Conservation (phyloP, 768 basidiomycete genomes). For the Lactifluus volemus region DNA sequence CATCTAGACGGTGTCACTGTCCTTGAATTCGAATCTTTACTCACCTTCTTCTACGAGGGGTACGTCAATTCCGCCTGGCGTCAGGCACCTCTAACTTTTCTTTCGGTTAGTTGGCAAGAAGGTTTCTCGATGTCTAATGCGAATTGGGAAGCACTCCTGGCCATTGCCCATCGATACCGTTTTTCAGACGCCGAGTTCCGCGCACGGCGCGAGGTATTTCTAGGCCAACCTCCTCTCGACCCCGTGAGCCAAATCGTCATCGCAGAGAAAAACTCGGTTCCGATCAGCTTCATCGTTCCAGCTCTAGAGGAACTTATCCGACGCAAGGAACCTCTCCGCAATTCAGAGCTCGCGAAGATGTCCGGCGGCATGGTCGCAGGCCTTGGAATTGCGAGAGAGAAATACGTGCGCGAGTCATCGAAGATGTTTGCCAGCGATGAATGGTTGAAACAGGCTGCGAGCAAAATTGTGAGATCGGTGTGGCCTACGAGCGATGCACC, state of each 20-base stretch:
- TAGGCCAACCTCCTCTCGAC: neutral
- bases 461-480: neutral
- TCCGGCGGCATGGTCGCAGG: neutral
- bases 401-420: neutral
- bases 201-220: constrained; percentile 4
- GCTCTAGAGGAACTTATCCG: neutral
- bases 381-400: neutral
- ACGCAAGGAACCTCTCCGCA: neutral
- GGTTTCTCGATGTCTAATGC: neutral
- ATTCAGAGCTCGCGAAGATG: neutral
- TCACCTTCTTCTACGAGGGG: neutral
- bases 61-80: neutral
- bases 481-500: neutral
- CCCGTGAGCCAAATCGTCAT: neutral
- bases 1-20: neutral
- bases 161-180: neutral
- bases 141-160: neutral
- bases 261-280: neutral
- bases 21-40: neutral
- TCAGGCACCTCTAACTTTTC: neutral
- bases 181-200: constrained; percentile 1
- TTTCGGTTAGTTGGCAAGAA: neutral
- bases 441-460: neutral
- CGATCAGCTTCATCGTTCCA: neutral
- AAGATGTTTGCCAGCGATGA: neutral